Evolutionary conservation across 176 grass and related monocot species (phyloP), one percentile per base, ranked within the genome.

Genomic region (Luzula sylvatica): DNA sequence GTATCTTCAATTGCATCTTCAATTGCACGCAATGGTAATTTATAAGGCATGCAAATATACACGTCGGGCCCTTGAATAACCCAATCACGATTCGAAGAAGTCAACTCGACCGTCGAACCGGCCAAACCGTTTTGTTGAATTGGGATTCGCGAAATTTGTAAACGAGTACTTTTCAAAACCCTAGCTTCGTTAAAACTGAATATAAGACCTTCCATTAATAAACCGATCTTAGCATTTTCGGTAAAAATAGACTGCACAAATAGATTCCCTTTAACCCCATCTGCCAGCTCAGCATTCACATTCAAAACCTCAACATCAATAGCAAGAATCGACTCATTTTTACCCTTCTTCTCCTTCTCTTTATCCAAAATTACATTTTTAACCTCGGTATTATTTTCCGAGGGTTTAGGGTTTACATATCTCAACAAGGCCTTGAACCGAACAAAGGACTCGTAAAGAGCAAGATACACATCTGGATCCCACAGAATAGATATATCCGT

Each of bases 1-100:
- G 82, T 87, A 74, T 98, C 92, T 72, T 98, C 92, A 61, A 98
- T 70, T 28, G 92, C 78, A 82, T 98, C 92, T 54, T 98, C 73
- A 60, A 98, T 90, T 22, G 92, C 92, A 80, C 92, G 92, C 74
- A 98, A 72, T 2, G 78, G 92, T 58, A 98, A 65, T 55, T 85
- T 78, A 49, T 77, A 98, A 42, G 92, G 92, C 92, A 98, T 90
- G 72, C 74, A 98, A 51, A 98, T 70, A 83, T 90, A 75, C 39
- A 98, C 71, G 71, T 98, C 92, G 55, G 79, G 52, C 58, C 85
- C 92, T 79, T 80, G 92, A 82, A 98, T 58, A 39, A 90, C 75
- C 92, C 81, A 98, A 58, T 90, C 85, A 46, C 78, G 73, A 76
- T 82, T 86, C 50, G 52, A 21, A 46, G 77, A 63, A 7, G 30